These are phyloP conservation scores for Apiotrichum laibachii DNA, from an alignment of 1,284 basidiomycete species.

Conservation along the genomic window DNA sequence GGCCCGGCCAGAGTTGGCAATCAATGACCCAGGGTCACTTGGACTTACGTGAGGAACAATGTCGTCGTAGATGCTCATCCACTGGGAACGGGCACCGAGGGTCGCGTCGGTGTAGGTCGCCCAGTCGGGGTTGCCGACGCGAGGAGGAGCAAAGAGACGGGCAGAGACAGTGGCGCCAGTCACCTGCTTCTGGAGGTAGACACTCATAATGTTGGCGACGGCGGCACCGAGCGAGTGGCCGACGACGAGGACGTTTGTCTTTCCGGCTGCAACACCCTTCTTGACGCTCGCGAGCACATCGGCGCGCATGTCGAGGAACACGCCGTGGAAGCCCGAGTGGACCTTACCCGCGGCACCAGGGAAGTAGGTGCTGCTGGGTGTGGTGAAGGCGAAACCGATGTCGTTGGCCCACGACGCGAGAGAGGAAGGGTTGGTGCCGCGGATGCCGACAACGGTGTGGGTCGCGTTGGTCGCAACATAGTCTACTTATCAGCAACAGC, in stretches of 20 bases:
- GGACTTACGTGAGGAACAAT: slow-evolving; percentile 24
- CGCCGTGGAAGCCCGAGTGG: slow-evolving; percentile 28
- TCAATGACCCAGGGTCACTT: no score
- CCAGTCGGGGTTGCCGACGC: slow-evolving; percentile 29
- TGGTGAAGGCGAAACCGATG: slow-evolving; percentile 19
- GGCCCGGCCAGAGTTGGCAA: no score
- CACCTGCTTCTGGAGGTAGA: slow-evolving; percentile 22
- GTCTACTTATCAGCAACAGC: neutral
- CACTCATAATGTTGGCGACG: slow-evolving; percentile 18
- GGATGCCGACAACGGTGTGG: slow-evolving; percentile 20
- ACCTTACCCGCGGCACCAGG: slow-evolving; percentile 20
- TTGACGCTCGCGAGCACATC: slow-evolving; percentile 11
- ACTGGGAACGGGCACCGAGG: slow-evolving; percentile 19
- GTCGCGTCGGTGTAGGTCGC: slow-evolving; percentile 27
- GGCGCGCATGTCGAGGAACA: slow-evolving; percentile 21
- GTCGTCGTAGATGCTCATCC: slow-evolving; percentile 30
- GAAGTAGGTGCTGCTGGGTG: slow-evolving; percentile 13
- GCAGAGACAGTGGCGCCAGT: slow-evolving; percentile 12
- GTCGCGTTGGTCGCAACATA: slow-evolving; percentile 8
- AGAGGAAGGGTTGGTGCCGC: slow-evolving; percentile 22
- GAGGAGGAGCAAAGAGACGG: slow-evolving; percentile 25
- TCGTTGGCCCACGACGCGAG: slow-evolving; percentile 21
- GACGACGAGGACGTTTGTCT: slow-evolving; percentile 24
- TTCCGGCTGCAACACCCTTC: slow-evolving; percentile 6
- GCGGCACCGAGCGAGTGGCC: slow-evolving; percentile 33